Conservation (phyloP, 2,329 filamentous ascomycete species). For the Arthroderma sp. region DNA sequence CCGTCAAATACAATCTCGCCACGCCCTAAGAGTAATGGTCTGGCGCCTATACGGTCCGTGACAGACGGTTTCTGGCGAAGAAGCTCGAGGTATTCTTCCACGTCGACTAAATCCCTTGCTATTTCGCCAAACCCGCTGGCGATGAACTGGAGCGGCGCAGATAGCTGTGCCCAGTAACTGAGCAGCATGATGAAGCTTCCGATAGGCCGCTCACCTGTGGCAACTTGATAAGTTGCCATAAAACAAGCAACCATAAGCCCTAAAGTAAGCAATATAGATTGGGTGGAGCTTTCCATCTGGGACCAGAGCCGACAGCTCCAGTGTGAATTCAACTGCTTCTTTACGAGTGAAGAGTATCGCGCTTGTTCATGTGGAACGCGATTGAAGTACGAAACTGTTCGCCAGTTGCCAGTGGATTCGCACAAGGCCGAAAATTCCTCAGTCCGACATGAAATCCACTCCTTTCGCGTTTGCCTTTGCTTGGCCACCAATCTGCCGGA, state of each 20-base stretch:
- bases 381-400: constrained; percentile 47
- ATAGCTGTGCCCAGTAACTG: constrained; percentile 47
- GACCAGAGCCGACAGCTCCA: constrained; percentile 23
- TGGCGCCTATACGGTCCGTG: constrained; percentile 23
- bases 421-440: constrained; percentile 42
- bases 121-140: constrained; percentile 37
- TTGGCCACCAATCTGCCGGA: constrained; percentile 26
- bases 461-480: constrained; percentile 28
- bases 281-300: constrained; percentile 25
- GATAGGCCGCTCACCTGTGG: constrained; percentile 36
- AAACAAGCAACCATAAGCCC: constrained; percentile 38
- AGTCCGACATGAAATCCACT: constrained; percentile 29
- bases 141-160: constrained; percentile 37
- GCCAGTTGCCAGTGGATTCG: constrained; percentile 48
- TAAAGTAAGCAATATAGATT: constrained; percentile 35
- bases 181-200: constrained; percentile 53
- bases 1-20: constrained; percentile 37
- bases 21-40: constrained; percentile 25
- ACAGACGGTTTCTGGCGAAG: constrained; percentile 36
- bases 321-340: constrained; percentile 24
- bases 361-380: constrained; percentile 40
- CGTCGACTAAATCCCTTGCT: constrained; percentile 46
- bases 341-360: constrained; percentile 33
- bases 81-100: constrained; percentile 40
- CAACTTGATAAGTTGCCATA: constrained; percentile 42